Conservation (phyloP, 257 asterid genomes). For the Gynochthodes officinalis region DNA sequence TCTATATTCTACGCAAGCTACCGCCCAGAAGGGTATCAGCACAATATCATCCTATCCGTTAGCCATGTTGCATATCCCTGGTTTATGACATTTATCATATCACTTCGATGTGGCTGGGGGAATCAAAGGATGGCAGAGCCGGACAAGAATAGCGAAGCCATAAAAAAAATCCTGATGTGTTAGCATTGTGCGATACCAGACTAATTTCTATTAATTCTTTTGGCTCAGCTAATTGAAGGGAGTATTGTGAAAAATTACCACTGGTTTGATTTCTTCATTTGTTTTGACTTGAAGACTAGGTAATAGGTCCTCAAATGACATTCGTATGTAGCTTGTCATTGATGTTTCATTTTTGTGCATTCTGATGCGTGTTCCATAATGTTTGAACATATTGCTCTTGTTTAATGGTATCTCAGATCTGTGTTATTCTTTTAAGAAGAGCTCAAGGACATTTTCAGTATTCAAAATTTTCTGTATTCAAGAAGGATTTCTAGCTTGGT, state of each 20-base stretch:
- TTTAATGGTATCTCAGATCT: neutral
- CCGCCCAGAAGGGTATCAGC: constrained; percentile 60
- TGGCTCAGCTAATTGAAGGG: constrained; percentile 1
- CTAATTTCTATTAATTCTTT: constrained; percentile 3
- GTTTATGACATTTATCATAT: neutral
- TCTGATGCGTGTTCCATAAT: neutral
- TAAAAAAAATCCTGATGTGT: neutral
- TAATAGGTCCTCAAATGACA: neutral
- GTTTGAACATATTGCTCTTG: neutral
- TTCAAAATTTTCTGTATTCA: neutral
- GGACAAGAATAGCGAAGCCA: constrained; percentile 12
- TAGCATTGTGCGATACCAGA: neutral
- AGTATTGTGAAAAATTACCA: neutral
- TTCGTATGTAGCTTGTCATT: neutral
- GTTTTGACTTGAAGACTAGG: neutral
- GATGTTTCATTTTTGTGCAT: neutral
- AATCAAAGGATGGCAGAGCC: constrained; percentile 11
- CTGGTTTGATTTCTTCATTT: constrained; percentile 12
- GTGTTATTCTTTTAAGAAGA: neutral
- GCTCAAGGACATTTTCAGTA: neutral
- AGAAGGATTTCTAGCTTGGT: neutral
- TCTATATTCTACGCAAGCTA: constrained; percentile 64
- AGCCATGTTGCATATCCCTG: constrained; percentile 7
- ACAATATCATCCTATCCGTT: constrained; percentile 59
- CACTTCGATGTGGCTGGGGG: constrained; percentile 3